Conservation (phyloP, 805 yeast genomes). For the Candida patagonica region DNA sequence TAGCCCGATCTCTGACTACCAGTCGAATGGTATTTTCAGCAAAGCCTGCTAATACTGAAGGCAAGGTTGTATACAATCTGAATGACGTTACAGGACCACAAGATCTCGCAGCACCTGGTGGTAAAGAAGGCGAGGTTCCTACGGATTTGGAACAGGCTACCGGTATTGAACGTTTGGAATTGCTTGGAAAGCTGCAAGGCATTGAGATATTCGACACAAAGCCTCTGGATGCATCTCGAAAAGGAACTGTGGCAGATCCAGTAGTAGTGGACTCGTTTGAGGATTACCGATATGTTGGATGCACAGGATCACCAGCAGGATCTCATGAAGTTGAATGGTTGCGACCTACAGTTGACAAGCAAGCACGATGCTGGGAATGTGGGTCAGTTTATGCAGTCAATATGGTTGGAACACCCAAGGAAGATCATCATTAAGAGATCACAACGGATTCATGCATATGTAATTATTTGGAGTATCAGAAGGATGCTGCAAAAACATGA, state of each 20-base stretch:
- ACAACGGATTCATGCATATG: no score
- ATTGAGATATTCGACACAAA: slow-evolving; percentile 78
- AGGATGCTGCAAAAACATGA: no score
- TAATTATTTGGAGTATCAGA: no score
- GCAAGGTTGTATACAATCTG: slow-evolving; percentile 50
- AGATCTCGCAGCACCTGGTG: slow-evolving; percentile 86
- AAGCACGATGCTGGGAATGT: slow-evolving; percentile 97
- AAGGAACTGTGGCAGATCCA: slow-evolving; percentile 86
- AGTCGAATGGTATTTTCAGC: not conserved
- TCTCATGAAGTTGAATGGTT: slow-evolving; percentile 90
- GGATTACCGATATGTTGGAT: slow-evolving; percentile 90
- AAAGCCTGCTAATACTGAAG: slow-evolving; percentile 3
- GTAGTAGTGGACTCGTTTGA: slow-evolving; percentile 83
- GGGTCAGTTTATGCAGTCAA: slow-evolving; percentile 89
- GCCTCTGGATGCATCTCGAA: slow-evolving; percentile 81
- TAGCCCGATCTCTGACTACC: not conserved
- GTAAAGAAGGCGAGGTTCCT: slow-evolving; percentile 73
- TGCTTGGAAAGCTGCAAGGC: slow-evolving; percentile 91
- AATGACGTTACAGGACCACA: slow-evolving; percentile 72
- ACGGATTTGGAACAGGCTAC: slow-evolving; percentile 95
- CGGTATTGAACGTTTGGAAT: slow-evolving; percentile 94
- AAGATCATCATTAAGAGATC: slow-evolving; percentile 46
- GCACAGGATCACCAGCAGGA: slow-evolving; percentile 93
- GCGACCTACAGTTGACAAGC: slow-evolving; percentile 71
- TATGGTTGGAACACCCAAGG: slow-evolving; percentile 67